These are phyloP conservation scores for Phytophthora sansomeana DNA, from an alignment of 352 stramenopile genomes.

Conservation along the genomic window DNA sequence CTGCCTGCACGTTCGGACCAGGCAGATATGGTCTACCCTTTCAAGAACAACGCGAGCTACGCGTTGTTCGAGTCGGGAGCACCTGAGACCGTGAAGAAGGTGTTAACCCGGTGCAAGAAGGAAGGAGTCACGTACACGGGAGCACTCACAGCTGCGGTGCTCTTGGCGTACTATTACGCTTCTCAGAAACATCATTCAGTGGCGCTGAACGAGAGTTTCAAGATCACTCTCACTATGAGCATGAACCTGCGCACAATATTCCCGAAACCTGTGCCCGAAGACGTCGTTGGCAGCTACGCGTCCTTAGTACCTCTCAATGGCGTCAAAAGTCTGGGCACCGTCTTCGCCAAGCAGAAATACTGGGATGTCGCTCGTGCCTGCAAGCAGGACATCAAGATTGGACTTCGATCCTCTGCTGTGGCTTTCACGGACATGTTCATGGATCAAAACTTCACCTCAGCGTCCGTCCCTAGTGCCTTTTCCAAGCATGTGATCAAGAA, in stretches of 20 bases:
- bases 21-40: slow-evolving; percentile 34
- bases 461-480: slow-evolving; percentile 23
- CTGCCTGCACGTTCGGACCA: slow-evolving; percentile 36
- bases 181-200: slow-evolving; percentile 16
- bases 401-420: slow-evolving; percentile 17
- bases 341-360: slow-evolving; percentile 35
- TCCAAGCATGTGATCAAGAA: slow-evolving; percentile 33
- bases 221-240: slow-evolving; percentile 29
- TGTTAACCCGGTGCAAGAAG: slow-evolving; percentile 34
- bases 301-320: slow-evolving; percentile 28
- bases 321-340: slow-evolving; percentile 11
- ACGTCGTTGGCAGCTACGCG: slow-evolving; percentile 42
- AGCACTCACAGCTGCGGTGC: slow-evolving; percentile 33
- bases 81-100: slow-evolving; percentile 27
- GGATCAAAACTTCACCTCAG: slow-evolving; percentile 36
- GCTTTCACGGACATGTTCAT: slow-evolving; percentile 38
- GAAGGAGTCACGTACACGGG: slow-evolving; percentile 48
- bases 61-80: slow-evolving; percentile 38
- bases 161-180: slow-evolving; percentile 31
- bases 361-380: slow-evolving; percentile 54
- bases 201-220: slow-evolving; percentile 30
- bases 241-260: slow-evolving; percentile 35
- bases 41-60: slow-evolving; percentile 36
- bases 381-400: slow-evolving; percentile 30
- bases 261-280: slow-evolving; percentile 22